phyloP scores from a whole-genome alignment of 2,329 filamentous ascomycete species.

The Chalara sp. region DNA sequence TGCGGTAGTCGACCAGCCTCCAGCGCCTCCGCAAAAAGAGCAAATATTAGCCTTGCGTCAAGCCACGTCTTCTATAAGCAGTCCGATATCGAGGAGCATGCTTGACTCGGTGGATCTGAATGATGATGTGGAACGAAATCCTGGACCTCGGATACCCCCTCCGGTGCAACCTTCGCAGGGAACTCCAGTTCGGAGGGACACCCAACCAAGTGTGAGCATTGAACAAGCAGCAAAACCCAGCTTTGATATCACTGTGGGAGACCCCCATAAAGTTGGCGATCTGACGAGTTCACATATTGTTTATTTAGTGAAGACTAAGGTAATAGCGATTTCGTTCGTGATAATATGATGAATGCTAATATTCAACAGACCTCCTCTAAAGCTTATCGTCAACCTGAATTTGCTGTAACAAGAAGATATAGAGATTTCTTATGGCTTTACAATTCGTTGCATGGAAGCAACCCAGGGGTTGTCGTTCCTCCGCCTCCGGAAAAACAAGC shows the following conservation, averaged over 20 bases:
- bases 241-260: slow-evolving; percentile 87
- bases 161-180: slow-evolving; percentile 53
- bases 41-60: slow-evolving; percentile 48
- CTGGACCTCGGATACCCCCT: slow-evolving; percentile 58
- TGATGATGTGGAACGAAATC: slow-evolving; percentile 46
- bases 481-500: slow-evolving; percentile 97
- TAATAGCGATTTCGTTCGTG: slow-evolving; percentile 31
- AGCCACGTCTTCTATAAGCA: slow-evolving; percentile 33
- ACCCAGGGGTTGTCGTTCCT: slow-evolving; percentile 89
- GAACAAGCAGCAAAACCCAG: slow-evolving; percentile 90
- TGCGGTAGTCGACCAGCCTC: slow-evolving; percentile 46
- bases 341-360: slow-evolving; percentile 11
- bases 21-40: slow-evolving; percentile 64
- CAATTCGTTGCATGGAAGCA: slow-evolving; percentile 87
- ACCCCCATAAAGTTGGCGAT: slow-evolving; percentile 97
- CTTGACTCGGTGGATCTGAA: slow-evolving; percentile 66
- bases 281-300: slow-evolving; percentile 96
- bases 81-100: slow-evolving; percentile 40
- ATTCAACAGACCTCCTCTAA: slow-evolving; percentile 76
- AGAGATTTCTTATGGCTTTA: slow-evolving; percentile 98
- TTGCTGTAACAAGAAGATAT: slow-evolving; percentile 89
- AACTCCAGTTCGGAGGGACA: slow-evolving; percentile 44
- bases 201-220: slow-evolving; percentile 74
- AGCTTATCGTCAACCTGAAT: slow-evolving; percentile 87
- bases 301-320: slow-evolving; percentile 90